These are phyloP conservation scores for Fusarium hainanense DNA, from an alignment of 2,329 filamentous ascomycete species.

Conservation along the genomic window DNA sequence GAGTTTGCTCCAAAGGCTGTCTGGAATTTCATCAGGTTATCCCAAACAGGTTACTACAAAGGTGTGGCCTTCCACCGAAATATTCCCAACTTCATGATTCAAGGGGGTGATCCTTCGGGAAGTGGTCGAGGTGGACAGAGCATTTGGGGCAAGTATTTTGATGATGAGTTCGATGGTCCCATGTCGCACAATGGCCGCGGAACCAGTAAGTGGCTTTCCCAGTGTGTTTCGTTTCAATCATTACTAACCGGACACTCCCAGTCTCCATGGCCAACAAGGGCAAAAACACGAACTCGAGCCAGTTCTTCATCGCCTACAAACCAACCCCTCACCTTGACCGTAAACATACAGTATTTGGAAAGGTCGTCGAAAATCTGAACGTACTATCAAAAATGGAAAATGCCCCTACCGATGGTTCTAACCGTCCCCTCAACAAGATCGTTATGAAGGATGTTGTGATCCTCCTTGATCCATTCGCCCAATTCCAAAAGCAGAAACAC, in stretches of 20 bases:
- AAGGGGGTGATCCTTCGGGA: conserved; percentile 93
- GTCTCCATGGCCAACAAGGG: conserved; percentile 97
- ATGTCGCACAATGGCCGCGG: conserved; percentile 85
- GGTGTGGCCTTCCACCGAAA: conserved; percentile 90
- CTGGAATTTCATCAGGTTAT: conserved; percentile 93
- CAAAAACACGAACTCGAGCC: conserved; percentile 95
- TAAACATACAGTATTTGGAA: conserved; percentile 97
- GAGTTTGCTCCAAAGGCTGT: conserved; percentile 93
- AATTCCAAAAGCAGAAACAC: conserved; percentile 82
- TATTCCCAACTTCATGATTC: conserved; percentile 97
- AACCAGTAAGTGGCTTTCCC: conserved; percentile 55
- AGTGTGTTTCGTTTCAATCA: background rate
- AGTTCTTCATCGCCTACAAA: conserved; percentile 95
- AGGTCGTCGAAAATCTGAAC: conserved; percentile 80
- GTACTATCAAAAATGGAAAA: conserved; percentile 81
- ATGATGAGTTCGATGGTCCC: conserved; percentile 92
- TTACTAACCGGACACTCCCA: conserved; percentile 27
- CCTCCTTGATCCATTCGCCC: conserved; percentile 94
- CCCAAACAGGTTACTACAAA: conserved; percentile 91
- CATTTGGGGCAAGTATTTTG: conserved; percentile 94
- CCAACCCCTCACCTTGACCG: conserved; percentile 85
- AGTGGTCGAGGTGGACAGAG: conserved; percentile 91
- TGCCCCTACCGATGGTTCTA: conserved; percentile 77
- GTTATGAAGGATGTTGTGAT: conserved; percentile 84
- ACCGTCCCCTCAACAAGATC: conserved; percentile 81